These are phyloP conservation scores for Ophiocordyceps robertsii DNA, from an alignment of 2,329 filamentous ascomycete genomes.

Conservation along the genomic window DNA sequence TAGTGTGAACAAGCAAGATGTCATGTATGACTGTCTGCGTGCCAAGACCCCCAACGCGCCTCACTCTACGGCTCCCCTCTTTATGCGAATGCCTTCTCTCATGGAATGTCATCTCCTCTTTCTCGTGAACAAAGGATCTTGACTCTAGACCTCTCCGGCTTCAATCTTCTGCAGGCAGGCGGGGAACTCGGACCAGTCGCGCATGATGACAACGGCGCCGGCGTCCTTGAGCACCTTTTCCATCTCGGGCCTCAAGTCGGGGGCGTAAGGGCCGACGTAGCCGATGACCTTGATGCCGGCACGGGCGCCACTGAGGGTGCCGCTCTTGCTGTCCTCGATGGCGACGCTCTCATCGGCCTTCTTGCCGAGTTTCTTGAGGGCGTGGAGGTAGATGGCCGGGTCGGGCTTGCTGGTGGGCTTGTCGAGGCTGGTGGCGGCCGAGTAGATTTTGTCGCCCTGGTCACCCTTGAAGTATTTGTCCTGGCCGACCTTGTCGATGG, in stretches of 20 bases:
- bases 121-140: too few species aligned
- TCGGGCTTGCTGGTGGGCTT: slow-evolving; percentile 84
- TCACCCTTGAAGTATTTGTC: slow-evolving; percentile 67
- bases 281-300: slow-evolving; percentile 72
- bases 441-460: slow-evolving; percentile 59
- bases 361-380: slow-evolving; percentile 60
- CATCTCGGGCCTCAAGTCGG: slow-evolving; percentile 51
- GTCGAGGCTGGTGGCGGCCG: slow-evolving; percentile 64
- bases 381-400: slow-evolving; percentile 74
- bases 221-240: slow-evolving; percentile 43
- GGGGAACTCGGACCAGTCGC: slow-evolving; percentile 44
- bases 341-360: slow-evolving; percentile 60
- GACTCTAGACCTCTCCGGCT: slow-evolving; percentile 18
- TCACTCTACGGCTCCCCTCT: neutral
- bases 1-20: neutral
- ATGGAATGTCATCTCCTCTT: too few species aligned
- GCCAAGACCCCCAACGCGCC: neutral
- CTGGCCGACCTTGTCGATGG: slow-evolving; percentile 66
- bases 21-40: neutral
- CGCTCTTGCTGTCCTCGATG: slow-evolving; percentile 81
- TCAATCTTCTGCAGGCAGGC: slow-evolving; percentile 31
- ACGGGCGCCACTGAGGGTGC: slow-evolving; percentile 58
- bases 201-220: slow-evolving; percentile 50
- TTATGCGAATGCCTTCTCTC: neutral
- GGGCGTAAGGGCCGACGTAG: slow-evolving; percentile 69